Conservation (phyloP, 805 yeast genomes). For the Metschnikowia aberdeeniae region DNA sequence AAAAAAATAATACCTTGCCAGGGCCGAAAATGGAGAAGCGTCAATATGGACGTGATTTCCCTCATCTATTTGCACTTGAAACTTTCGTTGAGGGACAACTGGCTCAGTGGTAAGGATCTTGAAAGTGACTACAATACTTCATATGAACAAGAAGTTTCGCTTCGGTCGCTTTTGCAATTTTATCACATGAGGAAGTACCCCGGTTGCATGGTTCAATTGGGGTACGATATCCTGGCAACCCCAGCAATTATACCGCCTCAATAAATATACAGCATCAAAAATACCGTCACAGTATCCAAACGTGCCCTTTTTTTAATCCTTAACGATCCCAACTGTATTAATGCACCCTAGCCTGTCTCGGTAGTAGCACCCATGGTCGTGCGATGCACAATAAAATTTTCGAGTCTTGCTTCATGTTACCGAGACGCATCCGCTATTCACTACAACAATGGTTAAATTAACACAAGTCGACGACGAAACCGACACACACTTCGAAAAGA, state of each 20-base stretch:
- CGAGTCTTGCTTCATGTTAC: conserved; percentile 12
- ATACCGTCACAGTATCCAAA: too few relatives aligned
- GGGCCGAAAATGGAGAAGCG: conserved; percentile 90
- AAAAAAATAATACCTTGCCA: conserved; percentile 84
- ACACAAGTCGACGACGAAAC: conserved; percentile 65
- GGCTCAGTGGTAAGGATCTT: conserved; percentile 81
- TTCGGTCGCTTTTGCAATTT: conserved; percentile 72
- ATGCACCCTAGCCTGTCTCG: neutral
- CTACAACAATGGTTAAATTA: conserved; percentile 61
- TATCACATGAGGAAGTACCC: conserved; percentile 64
- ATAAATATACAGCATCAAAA: neutral
- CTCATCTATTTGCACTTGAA: conserved; percentile 76
- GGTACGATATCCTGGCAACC: conserved; percentile 33
- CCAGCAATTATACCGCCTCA: neutral
- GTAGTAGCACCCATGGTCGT: conserved; percentile 8
- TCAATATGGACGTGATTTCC: conserved; percentile 90
- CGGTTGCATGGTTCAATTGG: conserved; percentile 49
- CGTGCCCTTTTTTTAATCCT: neutral
- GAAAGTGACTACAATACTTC: conserved; percentile 73
- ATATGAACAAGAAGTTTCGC: conserved; percentile 79
- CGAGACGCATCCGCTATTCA: neutral
- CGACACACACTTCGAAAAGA: conserved; percentile 33
- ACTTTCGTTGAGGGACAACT: conserved; percentile 71
- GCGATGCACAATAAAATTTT: conserved; percentile 19
- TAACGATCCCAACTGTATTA: neutral